Evolutionary conservation across 1,139 yeast species (phyloP).

Genomic region (Sugiyamaella neomexicana): DNA sequence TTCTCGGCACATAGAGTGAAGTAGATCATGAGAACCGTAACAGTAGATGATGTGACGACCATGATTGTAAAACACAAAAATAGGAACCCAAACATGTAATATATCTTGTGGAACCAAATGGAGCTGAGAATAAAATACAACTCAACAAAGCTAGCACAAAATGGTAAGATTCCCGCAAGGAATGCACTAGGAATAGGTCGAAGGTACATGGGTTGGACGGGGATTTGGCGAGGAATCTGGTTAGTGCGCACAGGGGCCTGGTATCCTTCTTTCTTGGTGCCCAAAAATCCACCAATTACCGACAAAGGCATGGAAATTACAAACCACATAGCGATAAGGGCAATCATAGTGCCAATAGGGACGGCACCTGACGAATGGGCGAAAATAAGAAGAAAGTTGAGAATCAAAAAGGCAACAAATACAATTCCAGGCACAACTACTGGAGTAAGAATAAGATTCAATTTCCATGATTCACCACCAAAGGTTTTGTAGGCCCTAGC

Average conservation of each 20-base stretch:
- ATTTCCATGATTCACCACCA: slow-evolving; percentile 91
- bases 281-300: slow-evolving; percentile 72
- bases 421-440: slow-evolving; percentile 76
- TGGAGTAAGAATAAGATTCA: slow-evolving; percentile 81
- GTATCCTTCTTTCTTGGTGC: slow-evolving; percentile 62
- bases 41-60: slow-evolving; percentile 78
- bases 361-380: slow-evolving; percentile 92
- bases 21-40: slow-evolving; percentile 77
- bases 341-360: slow-evolving; percentile 86
- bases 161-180: slow-evolving; percentile 89
- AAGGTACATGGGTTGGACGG: slow-evolving; percentile 84
- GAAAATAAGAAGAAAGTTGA: slow-evolving; percentile 79
- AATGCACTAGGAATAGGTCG: slow-evolving; percentile 65
- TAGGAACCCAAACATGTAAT: slow-evolving; percentile 96
- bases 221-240: slow-evolving; percentile 95
- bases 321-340: slow-evolving; percentile 82
- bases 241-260: slow-evolving; percentile 76
- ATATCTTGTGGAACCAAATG: slow-evolving; percentile 90
- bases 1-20: slow-evolving; percentile 87
- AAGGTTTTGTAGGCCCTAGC: slow-evolving; percentile 82
- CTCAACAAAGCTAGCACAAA: slow-evolving; percentile 92
- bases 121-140: slow-evolving; percentile 86
- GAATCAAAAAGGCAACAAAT: slow-evolving; percentile 60
- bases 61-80: slow-evolving; percentile 82
- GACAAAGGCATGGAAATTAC: slow-evolving; percentile 82